Evolutionary conservation across 495 filamentous ascomycete genomes (phyloP).

Genomic region (Aspergillus diversus): DNA sequence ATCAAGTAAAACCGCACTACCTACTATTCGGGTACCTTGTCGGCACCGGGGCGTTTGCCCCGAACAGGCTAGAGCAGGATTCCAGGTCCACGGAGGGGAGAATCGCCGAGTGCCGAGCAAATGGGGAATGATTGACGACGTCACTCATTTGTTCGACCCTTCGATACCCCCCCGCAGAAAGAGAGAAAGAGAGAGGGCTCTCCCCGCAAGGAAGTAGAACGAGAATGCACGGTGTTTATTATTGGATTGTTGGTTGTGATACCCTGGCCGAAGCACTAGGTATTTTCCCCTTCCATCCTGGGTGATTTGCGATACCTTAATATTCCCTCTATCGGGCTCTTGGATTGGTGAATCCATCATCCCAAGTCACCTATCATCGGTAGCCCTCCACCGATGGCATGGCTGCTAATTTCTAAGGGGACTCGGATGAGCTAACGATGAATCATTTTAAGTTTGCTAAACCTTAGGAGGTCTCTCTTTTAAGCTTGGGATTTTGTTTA

Average conservation of each 20-base stretch:
- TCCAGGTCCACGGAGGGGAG: slow-evolving; percentile 3
- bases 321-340: background rate
- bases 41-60: background rate
- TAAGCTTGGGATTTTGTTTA: background rate
- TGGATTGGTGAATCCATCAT: no score
- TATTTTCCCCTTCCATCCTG: background rate
- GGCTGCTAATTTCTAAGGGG: no score
- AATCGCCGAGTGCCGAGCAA: slow-evolving; percentile 16
- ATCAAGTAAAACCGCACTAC: background rate
- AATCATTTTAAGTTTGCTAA: background rate
- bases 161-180: background rate
- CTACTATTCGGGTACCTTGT: no score
- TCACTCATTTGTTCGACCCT: slow-evolving; percentile 5
- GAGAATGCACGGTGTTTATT: background rate
- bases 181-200: background rate
- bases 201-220: background rate
- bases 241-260: no score
- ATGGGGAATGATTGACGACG: slow-evolving; percentile 13
- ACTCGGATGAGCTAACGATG: no score
- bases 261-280: no score
- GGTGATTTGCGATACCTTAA: background rate
- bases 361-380: no score
- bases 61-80: background rate
- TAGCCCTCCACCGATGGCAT: no score
- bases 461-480: background rate